These are phyloP conservation scores for Hyphodiscus sp. DNA, from an alignment of 2,329 filamentous ascomycete species.

Conservation along the genomic window DNA sequence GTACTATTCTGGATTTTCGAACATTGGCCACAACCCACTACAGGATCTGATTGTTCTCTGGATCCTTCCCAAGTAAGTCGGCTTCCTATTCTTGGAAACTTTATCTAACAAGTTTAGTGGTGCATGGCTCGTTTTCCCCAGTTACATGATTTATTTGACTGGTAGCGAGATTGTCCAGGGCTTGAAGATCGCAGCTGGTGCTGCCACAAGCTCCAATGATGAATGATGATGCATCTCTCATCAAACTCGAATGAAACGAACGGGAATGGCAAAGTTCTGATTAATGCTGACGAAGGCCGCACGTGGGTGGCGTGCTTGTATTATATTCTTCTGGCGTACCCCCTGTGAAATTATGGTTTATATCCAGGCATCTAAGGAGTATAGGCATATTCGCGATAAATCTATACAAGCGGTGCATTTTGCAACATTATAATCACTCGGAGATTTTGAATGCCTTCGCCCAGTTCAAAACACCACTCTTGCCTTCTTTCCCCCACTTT, in stretches of 20 bases:
- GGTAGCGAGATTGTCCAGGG: constrained; percentile 55
- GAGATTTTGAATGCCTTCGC: too few relatives aligned
- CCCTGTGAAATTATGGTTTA: not conserved
- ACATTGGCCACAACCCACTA: constrained; percentile 55
- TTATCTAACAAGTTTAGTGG: constrained; percentile 38
- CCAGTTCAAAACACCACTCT: too few relatives aligned
- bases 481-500: too few relatives aligned
- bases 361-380: not conserved
- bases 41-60: constrained; percentile 50
- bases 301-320: not conserved
- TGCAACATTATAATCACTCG: too few relatives aligned
- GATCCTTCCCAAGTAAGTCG: constrained; percentile 59
- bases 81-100: not conserved
- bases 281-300: too few relatives aligned
- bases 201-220: constrained; percentile 14
- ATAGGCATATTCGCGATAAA: not conserved
- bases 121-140: constrained; percentile 57
- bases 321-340: not conserved
- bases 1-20: constrained; percentile 51
- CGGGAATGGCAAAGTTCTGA: too few relatives aligned
- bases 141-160: constrained; percentile 55
- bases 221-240: constrained; percentile 16
- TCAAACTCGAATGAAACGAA: constrained; percentile 19
- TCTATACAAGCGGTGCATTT: too few relatives aligned
- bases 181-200: constrained; percentile 40